Evolutionary conservation across 805 yeast species (phyloP).

Genomic region (Maudiozyma turicensis): DNA sequence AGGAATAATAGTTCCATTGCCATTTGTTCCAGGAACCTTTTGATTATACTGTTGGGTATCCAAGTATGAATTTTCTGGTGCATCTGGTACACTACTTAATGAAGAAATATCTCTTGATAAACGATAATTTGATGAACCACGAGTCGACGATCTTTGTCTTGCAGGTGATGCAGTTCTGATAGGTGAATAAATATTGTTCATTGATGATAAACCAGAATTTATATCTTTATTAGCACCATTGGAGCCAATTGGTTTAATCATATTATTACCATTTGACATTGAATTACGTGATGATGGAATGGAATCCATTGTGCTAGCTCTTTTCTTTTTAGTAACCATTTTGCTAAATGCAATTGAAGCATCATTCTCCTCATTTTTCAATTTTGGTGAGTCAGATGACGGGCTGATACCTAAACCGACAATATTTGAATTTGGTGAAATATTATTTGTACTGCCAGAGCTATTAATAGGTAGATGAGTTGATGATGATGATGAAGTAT

Average conservation of each 20-base stretch:
- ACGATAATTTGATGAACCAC: slow-evolving; percentile 19
- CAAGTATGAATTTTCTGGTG: slow-evolving; percentile 11
- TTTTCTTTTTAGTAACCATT: slow-evolving; percentile 23
- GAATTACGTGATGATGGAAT: slow-evolving; percentile 14
- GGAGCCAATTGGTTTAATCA: not conserved
- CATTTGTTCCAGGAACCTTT: not conserved
- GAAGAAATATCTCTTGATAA: slow-evolving; percentile 21
- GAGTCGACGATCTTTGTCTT: slow-evolving; percentile 23
- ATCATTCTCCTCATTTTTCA: slow-evolving; percentile 23
- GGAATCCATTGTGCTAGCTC: slow-evolving; percentile 26
- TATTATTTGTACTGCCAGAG: not conserved
- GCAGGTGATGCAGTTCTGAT: slow-evolving; percentile 24
- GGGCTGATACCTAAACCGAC: not conserved
- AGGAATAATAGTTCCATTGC: not conserved
- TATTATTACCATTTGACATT: not conserved
- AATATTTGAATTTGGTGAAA: not conserved
- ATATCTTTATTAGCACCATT: not conserved
- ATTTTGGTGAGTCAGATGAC: not conserved
- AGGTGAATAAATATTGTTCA: slow-evolving; percentile 22
- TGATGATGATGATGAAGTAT: not conserved
- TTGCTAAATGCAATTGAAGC: slow-evolving; percentile 30
- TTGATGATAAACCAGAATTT: slow-evolving; percentile 14
- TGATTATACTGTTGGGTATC: slow-evolving; percentile 14
- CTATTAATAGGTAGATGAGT: not conserved
- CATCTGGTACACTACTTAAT: slow-evolving; percentile 13